Percentiles rank a stretch among this genome's conserved stretches.
These are phyloP conservation scores for Fusarium bulbicola DNA, from an alignment of 2,329 filamentous ascomycete species.

Conservation along the genomic window DNA sequence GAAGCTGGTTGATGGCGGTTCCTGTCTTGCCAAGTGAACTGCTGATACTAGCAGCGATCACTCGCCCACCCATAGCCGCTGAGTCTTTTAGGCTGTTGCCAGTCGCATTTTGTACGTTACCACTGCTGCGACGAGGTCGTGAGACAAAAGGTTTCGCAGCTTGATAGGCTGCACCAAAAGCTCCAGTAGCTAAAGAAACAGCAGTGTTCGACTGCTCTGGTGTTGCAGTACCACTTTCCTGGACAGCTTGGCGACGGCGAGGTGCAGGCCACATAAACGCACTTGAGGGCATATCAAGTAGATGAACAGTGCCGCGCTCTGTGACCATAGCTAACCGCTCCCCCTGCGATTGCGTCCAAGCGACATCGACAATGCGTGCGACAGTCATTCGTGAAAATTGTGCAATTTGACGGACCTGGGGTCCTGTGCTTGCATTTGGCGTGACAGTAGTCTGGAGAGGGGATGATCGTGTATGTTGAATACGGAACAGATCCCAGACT, in stretches of 20 bases:
- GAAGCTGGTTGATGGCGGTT: constrained; percentile 73
- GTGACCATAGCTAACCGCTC: constrained; percentile 90
- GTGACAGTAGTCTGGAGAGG: constrained; percentile 61
- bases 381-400: constrained; percentile 92
- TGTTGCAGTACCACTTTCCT: constrained; percentile 56
- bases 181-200: constrained; percentile 75
- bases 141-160: constrained; percentile 70
- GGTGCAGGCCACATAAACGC: constrained; percentile 90
- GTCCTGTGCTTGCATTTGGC: constrained; percentile 58
- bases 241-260: constrained; percentile 58
- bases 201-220: constrained; percentile 63
- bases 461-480: constrained; percentile 70
- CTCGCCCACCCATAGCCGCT: constrained; percentile 75
- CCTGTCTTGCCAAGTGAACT: constrained; percentile 80
- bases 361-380: constrained; percentile 88
- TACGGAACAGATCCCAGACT: constrained; percentile 80
- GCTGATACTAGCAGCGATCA: constrained; percentile 77
- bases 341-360: constrained; percentile 83
- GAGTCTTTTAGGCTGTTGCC: constrained; percentile 63
- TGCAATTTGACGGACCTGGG: constrained; percentile 82
- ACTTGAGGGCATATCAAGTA: constrained; percentile 84
- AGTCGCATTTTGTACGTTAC: constrained; percentile 47
- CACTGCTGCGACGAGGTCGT: constrained; percentile 62
- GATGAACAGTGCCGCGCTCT: constrained; percentile 92
- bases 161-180: constrained; percentile 75